Percentiles rank a stretch among this genome's conserved stretches.
phyloP scores from a whole-genome alignment of 371 early-diverging fungal genomes.

The Lichtheimia corymbifera region DNA sequence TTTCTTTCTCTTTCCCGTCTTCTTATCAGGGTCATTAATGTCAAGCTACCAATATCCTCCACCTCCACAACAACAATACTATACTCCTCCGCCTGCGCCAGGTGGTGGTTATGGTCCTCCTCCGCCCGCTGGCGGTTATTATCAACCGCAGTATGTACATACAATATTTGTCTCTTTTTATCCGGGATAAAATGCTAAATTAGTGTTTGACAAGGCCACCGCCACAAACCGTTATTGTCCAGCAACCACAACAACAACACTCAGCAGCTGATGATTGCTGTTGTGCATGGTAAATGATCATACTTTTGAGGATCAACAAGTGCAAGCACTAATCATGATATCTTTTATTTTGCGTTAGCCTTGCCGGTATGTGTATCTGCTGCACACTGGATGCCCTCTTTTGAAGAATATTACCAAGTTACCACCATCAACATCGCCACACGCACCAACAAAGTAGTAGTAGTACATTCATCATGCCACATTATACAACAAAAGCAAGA shows the following conservation, averaged over 20 bases:
- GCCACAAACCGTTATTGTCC: constrained; percentile 12
- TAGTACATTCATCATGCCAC: no score
- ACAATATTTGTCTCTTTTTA: neutral
- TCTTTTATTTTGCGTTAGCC: neutral
- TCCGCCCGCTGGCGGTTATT: constrained; percentile 15
- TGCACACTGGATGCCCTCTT: constrained; percentile 9
- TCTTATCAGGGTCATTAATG: neutral
- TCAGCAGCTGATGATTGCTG: constrained; percentile 11
- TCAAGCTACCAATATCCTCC: constrained; percentile 24
- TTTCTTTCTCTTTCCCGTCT: constrained; percentile 10
- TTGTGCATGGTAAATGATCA: constrained; percentile 6
- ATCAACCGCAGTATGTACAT: constrained; percentile 22
- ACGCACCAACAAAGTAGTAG: no score
- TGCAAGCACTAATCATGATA: neutral
- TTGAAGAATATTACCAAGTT: neutral
- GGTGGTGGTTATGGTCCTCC: constrained; percentile 6
- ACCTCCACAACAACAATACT: constrained; percentile 17
- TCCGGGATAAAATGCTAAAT: neutral
- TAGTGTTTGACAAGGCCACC: neutral
- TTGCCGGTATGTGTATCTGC: constrained; percentile 11
- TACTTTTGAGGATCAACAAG: neutral
- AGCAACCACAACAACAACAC: constrained; percentile 10
- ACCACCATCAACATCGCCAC: no score
- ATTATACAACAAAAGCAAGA: no score
- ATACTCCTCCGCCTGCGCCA: constrained; percentile 2